These are phyloP conservation scores for Phytophthora sansomeana DNA, from an alignment of 352 stramenopile genomes.

Conservation along the genomic window DNA sequence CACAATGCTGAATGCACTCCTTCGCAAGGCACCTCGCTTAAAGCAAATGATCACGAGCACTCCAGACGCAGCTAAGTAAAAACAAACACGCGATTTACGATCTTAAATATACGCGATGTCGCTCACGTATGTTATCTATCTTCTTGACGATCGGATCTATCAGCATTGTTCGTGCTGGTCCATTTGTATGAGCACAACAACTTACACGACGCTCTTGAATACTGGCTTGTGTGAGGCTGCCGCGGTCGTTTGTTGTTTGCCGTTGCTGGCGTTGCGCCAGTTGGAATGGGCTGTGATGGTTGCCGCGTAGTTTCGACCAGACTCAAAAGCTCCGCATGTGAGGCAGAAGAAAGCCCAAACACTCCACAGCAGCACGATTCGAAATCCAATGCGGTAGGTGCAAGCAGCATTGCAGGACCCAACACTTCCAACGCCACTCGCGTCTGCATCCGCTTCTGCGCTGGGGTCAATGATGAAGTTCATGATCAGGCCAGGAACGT, in stretches of 20 bases:
- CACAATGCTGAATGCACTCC: constrained; percentile 84
- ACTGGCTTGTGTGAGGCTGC: constrained; percentile 19
- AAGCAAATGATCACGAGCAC: constrained; percentile 66
- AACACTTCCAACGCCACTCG: constrained; percentile 20
- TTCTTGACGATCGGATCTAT: constrained; percentile 20
- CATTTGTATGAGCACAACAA: constrained; percentile 12
- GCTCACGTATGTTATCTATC: constrained; percentile 31
- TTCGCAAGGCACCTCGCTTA: constrained; percentile 74
- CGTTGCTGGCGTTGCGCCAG: constrained; percentile 14
- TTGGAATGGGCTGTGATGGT: constrained; percentile 18
- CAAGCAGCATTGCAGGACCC: constrained; percentile 69
- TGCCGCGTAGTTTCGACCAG: constrained; percentile 38
- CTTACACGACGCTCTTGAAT: constrained; percentile 36
- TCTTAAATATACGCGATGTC: constrained; percentile 41
- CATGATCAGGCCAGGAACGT: constrained; percentile 85
- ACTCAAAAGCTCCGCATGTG: constrained; percentile 47
- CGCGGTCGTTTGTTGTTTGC: constrained; percentile 13
- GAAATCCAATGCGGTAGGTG: constrained; percentile 85
- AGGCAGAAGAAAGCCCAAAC: constrained; percentile 82
- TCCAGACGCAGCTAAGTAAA: constrained; percentile 23
- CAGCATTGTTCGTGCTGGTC: constrained; percentile 4
- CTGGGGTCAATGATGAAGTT: constrained; percentile 73
- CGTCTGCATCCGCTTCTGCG: constrained; percentile 35
- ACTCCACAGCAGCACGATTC: constrained; percentile 81
- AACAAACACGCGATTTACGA: constrained; percentile 20